Conservation (phyloP, 139 green algal species). For the Chlorella sp. region DNA sequence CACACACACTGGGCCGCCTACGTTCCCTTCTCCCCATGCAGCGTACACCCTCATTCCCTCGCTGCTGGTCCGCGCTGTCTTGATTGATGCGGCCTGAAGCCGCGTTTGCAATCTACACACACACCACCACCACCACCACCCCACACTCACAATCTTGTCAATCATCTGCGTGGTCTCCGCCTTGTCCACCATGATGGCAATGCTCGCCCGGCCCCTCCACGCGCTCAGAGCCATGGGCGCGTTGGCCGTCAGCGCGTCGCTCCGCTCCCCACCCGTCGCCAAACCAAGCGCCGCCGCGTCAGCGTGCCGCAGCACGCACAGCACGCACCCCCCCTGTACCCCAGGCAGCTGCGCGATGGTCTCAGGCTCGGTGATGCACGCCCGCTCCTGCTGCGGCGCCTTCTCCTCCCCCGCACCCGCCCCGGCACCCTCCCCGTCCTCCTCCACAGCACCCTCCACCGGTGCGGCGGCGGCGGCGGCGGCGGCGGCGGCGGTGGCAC, state of each 20-base stretch:
- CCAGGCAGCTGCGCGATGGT: conserved; percentile 28
- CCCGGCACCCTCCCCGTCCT: neutral
- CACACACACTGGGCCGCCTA: too few relatives aligned
- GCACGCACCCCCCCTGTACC: conserved; percentile 35
- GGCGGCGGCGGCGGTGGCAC: too few relatives aligned
- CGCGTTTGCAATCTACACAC: neutral
- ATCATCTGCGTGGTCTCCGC: conserved; percentile 60
- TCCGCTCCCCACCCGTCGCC: conserved; percentile 7
- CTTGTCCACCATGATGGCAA: conserved; percentile 78
- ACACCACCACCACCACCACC: neutral
- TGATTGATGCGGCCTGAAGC: too few relatives aligned
- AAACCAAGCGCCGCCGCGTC: conserved; percentile 34
- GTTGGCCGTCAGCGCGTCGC: conserved; percentile 42
- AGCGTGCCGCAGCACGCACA: conserved; percentile 32
- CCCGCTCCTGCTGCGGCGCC: neutral
- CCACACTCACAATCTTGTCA: conserved; percentile 44
- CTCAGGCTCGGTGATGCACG: too few relatives aligned
- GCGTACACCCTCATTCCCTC: too few relatives aligned
- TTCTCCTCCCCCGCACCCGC: neutral
- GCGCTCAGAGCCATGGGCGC: conserved; percentile 68
- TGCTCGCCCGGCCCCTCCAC: conserved; percentile 66
- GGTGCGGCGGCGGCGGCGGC: too few relatives aligned
- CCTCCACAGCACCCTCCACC: too few relatives aligned
- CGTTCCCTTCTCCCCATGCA: too few relatives aligned
- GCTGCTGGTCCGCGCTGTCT: too few relatives aligned